These are phyloP conservation scores for Sarocladium oryzae DNA, from an alignment of 2,329 filamentous ascomycete species.

Conservation along the genomic window DNA sequence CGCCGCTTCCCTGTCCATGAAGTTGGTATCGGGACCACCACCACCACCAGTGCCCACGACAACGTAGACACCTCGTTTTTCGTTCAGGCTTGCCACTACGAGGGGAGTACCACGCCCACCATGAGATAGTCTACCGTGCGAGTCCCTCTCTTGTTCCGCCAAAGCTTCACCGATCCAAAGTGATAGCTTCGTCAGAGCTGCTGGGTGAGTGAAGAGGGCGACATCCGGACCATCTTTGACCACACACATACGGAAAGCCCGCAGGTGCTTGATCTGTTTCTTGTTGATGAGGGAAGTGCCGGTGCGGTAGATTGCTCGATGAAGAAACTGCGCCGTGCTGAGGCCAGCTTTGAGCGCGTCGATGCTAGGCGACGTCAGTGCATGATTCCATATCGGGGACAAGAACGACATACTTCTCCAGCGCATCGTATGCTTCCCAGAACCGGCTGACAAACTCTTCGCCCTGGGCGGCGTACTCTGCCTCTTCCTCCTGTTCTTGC, in stretches of 20 bases:
- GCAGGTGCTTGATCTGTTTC: conserved; percentile 84
- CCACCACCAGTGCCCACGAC: conserved; percentile 91
- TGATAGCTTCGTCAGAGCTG: conserved; percentile 86
- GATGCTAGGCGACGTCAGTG: conserved; percentile 43
- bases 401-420: conserved; percentile 52
- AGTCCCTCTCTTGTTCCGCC: conserved; percentile 77
- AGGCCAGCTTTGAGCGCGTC: conserved; percentile 70
- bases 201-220: conserved; percentile 84
- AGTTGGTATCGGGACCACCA: conserved; percentile 64
- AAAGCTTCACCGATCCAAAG: conserved; percentile 93
- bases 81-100: conserved; percentile 84
- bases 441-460: conserved; percentile 63
- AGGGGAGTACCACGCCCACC: conserved; percentile 74
- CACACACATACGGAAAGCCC: conserved; percentile 89
- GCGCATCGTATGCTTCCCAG: conserved; percentile 66
- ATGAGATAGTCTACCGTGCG: conserved; percentile 60
- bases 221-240: conserved; percentile 94
- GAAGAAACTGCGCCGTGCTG: conserved; percentile 78
- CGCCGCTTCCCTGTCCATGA: conserved; percentile 60
- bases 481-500: conserved; percentile 40
- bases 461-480: conserved; percentile 43
- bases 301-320: conserved; percentile 87
- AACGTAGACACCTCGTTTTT: conserved; percentile 79
- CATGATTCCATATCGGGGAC: neutral
- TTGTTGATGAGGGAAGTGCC: conserved; percentile 89